Base-by-base conservation (phyloP, 176 grass and related monocot genomes). In the Eleusine indica region DNA sequence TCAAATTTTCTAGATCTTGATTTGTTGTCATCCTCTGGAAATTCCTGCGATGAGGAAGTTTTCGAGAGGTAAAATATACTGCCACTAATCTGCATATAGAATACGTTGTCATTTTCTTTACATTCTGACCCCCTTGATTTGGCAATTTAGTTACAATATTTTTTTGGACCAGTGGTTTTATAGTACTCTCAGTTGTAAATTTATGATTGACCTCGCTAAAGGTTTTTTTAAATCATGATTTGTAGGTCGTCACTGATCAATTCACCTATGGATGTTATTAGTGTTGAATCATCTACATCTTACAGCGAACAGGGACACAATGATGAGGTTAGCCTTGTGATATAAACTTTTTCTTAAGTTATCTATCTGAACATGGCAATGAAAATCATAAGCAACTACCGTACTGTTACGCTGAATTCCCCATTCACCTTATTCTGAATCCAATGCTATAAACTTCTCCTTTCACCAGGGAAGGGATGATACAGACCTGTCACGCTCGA, bases 1-100 rank as follows among this genome's bases (percentile, higher is more conserved):
- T 99, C 97, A 29, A 99, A 99, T 88, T 99, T 99, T 73, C 87
- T 99, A 25, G 91, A 94, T 60, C 83, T 94, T 76, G 97, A 99
- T 80, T 88, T 91, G 78, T 79, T 99, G 17, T 99, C 97, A 29
- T 94, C 93, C 73, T 96, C 91, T 40, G 97, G 87, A 62, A 96
- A 96, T 88, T 96, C 93, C 40, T 91, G 91, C 17, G 93, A 99
- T 3, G 96, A 95, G 54, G 96, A 99, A 67, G 29, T 71, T 69
- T 92, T 43, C 47, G 97, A 96, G 70, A 96, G 97, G 94, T 97
- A 84, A 73, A 43, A 58, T 88, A 22, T 69, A 39, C 4, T 69
- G 53, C 7, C 21, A 29, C 19, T 84, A 68, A 47, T 84, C 70
- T 77, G 2, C 11, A 67, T 25, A 32, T 66, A 35, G 32, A 35